Evolutionary conservation across 2,329 filamentous ascomycete genomes (phyloP).

Genomic region (Cladosporium halotolerans): DNA sequence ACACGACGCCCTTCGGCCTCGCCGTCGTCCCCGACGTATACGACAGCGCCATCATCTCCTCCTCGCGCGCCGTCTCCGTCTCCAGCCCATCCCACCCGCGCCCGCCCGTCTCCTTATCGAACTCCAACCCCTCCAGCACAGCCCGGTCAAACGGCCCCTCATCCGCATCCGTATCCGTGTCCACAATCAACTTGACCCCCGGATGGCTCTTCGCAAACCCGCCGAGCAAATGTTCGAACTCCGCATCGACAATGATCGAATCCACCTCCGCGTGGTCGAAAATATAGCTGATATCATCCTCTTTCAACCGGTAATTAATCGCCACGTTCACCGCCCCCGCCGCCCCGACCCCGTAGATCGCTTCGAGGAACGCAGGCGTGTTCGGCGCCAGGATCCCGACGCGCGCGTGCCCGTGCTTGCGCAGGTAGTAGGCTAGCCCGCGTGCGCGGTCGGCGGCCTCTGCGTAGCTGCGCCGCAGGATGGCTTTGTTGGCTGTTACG

Average conservation of each 20-base stretch:
- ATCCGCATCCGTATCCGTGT: conserved; percentile 74
- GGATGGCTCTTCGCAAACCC: conserved; percentile 57
- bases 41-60: conserved; percentile 75
- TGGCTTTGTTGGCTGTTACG: conserved; percentile 67
- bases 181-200: conserved; percentile 65
- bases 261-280: conserved; percentile 84
- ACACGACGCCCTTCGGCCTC: conserved; percentile 85
- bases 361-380: conserved; percentile 88
- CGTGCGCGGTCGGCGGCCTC: conserved; percentile 80
- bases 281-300: conserved; percentile 84
- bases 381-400: conserved; percentile 87
- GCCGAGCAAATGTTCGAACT: conserved; percentile 67
- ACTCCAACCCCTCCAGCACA: conserved; percentile 69
- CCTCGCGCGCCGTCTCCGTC: conserved; percentile 65
- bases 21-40: conserved; percentile 95
- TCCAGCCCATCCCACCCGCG: conserved; percentile 74
- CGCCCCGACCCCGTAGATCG: conserved; percentile 79
- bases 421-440: conserved; percentile 81
- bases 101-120: conserved; percentile 60
- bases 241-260: conserved; percentile 75
- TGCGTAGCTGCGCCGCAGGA: conserved; percentile 69
- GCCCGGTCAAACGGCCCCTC: conserved; percentile 79
- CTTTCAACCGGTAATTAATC: conserved; percentile 69
- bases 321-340: conserved; percentile 68
- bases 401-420: conserved; percentile 64